Evolutionary conservation across 2,329 filamentous ascomycete species (phyloP).

Genomic region (Apiospora phragmitis): DNA sequence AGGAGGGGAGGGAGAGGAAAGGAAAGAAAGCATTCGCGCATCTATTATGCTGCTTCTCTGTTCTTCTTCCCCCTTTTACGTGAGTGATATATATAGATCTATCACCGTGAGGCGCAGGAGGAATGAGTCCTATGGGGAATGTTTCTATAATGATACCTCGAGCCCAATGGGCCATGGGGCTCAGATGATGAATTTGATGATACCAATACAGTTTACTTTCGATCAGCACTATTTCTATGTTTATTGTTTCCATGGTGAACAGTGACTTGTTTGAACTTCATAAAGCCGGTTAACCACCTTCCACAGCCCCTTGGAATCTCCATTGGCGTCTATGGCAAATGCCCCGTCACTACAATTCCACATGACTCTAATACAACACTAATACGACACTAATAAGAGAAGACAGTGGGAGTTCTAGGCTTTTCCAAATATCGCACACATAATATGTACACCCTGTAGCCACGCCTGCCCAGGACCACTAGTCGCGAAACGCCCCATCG

Average conservation of each 20-base stretch:
- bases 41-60: background rate
- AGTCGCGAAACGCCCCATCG: background rate
- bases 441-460: background rate
- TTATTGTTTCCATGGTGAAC: no score
- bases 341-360: background rate
- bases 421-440: constrained; percentile 6
- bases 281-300: no score
- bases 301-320: no score
- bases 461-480: background rate
- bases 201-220: background rate
- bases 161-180: background rate
- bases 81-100: no score
- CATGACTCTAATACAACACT: background rate
- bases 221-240: background rate
- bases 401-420: background rate
- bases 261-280: no score
- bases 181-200: background rate
- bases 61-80: no score
- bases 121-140: background rate
- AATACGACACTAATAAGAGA: background rate
- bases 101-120: background rate
- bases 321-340: no score
- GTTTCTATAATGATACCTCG: background rate
- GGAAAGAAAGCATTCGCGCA: background rate
- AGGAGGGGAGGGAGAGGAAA: background rate